Evolutionary conservation across 169 alveolate genomes (phyloP).

Genomic region (Plasmodium yoelii): DNA sequence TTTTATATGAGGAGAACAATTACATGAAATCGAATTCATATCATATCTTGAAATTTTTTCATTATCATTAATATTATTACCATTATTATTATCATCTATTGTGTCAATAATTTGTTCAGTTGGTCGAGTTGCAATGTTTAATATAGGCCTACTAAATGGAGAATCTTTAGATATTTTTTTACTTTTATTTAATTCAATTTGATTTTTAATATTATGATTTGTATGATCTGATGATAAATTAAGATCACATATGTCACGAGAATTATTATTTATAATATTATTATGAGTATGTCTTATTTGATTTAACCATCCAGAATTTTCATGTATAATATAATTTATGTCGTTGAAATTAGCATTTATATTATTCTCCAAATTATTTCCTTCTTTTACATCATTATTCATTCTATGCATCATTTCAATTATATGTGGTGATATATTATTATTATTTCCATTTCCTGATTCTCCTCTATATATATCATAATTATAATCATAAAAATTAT

Average conservation of each 20-base stretch:
- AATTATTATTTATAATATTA: constrained; percentile 28
- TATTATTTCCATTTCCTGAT: neutral
- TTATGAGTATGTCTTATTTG: constrained; percentile 58
- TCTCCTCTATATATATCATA: constrained; percentile 61
- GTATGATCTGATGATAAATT: constrained; percentile 23
- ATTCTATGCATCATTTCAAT: constrained; percentile 46
- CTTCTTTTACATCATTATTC: constrained; percentile 56
- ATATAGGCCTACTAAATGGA: neutral
- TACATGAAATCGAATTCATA: constrained; percentile 14
- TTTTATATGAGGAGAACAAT: constrained; percentile 36
- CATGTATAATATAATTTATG: constrained; percentile 31
- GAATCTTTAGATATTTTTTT: neutral
- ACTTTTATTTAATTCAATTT: constrained; percentile 30
- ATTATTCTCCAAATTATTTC: constrained; percentile 5
- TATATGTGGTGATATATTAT: constrained; percentile 47
- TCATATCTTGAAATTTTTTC: constrained; percentile 2
- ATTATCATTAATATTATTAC: neutral
- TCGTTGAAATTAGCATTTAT: constrained; percentile 48
- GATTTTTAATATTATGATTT: neutral
- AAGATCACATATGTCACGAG: constrained; percentile 48
- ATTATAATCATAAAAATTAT: constrained; percentile 60
- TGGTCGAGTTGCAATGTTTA: constrained; percentile 5
- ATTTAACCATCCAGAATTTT: constrained; percentile 56
- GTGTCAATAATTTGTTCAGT: constrained; percentile 10
- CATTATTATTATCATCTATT: neutral